Conservation (phyloP, 208 protist genomes). For the Trypanosoma melophagium region DNA sequence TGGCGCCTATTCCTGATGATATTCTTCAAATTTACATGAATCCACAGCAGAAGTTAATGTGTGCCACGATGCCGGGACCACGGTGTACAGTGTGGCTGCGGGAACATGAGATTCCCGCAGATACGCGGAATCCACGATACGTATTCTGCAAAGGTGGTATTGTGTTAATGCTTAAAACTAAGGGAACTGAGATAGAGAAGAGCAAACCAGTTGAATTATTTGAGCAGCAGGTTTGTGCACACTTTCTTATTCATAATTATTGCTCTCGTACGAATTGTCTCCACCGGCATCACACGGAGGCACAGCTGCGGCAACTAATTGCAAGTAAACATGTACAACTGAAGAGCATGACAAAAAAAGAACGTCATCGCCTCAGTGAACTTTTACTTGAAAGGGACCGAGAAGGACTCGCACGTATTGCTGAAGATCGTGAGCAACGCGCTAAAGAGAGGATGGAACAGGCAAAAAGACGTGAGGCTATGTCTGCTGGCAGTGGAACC, state of each 20-base stretch:
- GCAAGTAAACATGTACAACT: slow-evolving; percentile 72
- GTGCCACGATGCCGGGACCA: slow-evolving; percentile 77
- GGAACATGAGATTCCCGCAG: slow-evolving; percentile 50
- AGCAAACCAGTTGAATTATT: slow-evolving; percentile 89
- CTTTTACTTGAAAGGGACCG: slow-evolving; percentile 62
- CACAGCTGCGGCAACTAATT: slow-evolving; percentile 75
- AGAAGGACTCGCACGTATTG: slow-evolving; percentile 48
- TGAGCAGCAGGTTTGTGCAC: slow-evolving; percentile 78
- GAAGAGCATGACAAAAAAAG: slow-evolving; percentile 75
- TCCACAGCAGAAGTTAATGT: slow-evolving; percentile 58
- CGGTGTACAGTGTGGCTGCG: slow-evolving; percentile 86
- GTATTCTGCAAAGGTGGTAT: slow-evolving; percentile 77
- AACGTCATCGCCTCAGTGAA: slow-evolving; percentile 67
- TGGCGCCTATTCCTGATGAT: slow-evolving; percentile 50
- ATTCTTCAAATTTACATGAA: slow-evolving; percentile 73
- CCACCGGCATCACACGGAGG: slow-evolving; percentile 82
- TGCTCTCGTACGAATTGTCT: slow-evolving; percentile 78
- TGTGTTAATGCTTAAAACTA: slow-evolving; percentile 82
- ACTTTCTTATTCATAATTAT: slow-evolving; percentile 85
- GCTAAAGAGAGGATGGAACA: slow-evolving; percentile 25
- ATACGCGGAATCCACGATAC: slow-evolving; percentile 53
- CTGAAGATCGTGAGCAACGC: slow-evolving; percentile 35
- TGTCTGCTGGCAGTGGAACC: background rate
- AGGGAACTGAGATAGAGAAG: slow-evolving; percentile 59
- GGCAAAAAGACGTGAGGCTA: slow-evolving; percentile 22